Evolutionary conservation across 2,329 filamentous ascomycete species (phyloP), one percentile per base, ranked within the genome.

Genomic region (Exophiala dermatitidis): DNA sequence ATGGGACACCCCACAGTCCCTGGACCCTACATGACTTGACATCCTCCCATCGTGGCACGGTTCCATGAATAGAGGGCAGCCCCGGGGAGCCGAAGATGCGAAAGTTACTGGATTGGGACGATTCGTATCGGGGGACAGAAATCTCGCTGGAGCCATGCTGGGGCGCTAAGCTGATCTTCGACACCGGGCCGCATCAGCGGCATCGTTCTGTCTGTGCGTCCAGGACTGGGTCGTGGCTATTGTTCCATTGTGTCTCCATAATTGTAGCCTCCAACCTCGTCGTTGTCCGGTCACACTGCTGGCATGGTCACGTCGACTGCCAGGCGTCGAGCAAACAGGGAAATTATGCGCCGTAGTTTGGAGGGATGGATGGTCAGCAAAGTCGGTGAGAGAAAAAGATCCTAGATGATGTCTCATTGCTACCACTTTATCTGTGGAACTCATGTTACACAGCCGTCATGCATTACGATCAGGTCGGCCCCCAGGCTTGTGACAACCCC

Each of bases 21-120:
- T 41, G 38, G 38, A 41, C 38, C 38, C 38, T 26, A 5, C 12
- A 41, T 28, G 6, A 12, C 19, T 46, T 51, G 41, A 42, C 37
- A 33, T 46, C 12, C 38, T 2, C 28, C 10, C 12, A 26, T 26
- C 12, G 38, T 41, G 5, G 9, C 38, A 26, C 9, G 12, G 4
- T 41, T 41, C 42, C 30, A 12, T 45, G 42, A 45, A 45, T 32
- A 41, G 38, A 36, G 32, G 36, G 32, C 30, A 46, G 19, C 31
- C 41, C 38, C 30, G 42, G 31, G 34, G 12, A 29, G 34, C 33
- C 26, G 42, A 28, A 52, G 10, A 38, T 28, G 50, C 32, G 46
- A 36, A 54, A 58, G 52, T 58, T 58, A 46, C 55, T 43, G 30
- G 12, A 55, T 58, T 40, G 38, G 55, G 55, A 57, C 30, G 52